A percentile compares a stretch with the other conserved stretches of the same genome.
Evolutionary conservation across 2,329 filamentous ascomycete genomes (phyloP).

Genomic region (Neoarthrinium moseri): DNA sequence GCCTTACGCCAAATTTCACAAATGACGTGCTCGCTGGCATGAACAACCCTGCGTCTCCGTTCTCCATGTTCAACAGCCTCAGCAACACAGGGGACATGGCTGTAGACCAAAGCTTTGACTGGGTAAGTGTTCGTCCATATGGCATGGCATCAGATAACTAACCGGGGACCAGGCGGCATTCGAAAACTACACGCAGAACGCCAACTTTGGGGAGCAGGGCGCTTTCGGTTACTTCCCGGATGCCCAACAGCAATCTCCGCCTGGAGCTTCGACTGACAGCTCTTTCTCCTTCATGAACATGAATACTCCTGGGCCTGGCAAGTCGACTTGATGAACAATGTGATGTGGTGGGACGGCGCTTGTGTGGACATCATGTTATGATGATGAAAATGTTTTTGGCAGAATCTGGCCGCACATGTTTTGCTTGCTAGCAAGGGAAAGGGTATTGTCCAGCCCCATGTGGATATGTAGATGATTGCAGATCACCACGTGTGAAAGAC

Average conservation of each 20-base stretch:
- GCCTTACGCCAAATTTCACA: constrained; percentile 36
- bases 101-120: constrained; percentile 54
- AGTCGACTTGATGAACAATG: constrained; percentile 2
- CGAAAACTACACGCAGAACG: constrained; percentile 56
- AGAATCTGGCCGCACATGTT: too few relatives aligned
- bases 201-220: constrained; percentile 50
- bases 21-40: constrained; percentile 29
- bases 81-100: constrained; percentile 37
- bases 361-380: not conserved
- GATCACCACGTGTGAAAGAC: too few relatives aligned
- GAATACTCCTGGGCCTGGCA: constrained; percentile 17
- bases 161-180: constrained; percentile 45
- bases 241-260: constrained; percentile 11
- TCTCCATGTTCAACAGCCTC: constrained; percentile 52
- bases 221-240: constrained; percentile 49
- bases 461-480: too few relatives aligned
- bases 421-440: too few relatives aligned
- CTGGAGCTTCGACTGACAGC: constrained; percentile 25
- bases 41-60: constrained; percentile 41
- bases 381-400: constrained; percentile 2
- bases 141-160: constrained; percentile 21
- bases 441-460: too few relatives aligned
- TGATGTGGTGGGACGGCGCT: not conserved
- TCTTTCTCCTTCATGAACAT: constrained; percentile 28
- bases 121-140: constrained; percentile 41